Percentiles rank a stretch among this genome's conserved stretches.
Conservation (phyloP, 116 monocot genomes). For the Posidonia oceanica region DNA sequence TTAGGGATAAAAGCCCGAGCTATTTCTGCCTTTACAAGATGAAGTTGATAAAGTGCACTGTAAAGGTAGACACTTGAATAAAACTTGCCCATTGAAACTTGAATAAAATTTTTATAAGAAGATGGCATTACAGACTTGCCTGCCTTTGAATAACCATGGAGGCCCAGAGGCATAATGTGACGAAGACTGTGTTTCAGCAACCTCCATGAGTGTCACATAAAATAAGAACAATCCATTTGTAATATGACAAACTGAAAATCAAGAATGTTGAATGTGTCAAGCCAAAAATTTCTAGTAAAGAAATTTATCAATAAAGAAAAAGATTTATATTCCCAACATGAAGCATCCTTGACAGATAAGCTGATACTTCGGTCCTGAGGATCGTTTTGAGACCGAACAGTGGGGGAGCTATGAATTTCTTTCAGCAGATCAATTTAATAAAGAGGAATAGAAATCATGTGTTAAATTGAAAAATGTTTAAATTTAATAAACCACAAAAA, state of each 20-base stretch:
- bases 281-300: no score
- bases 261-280: no score
- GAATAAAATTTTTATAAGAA: neutral
- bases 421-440: no score
- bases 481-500: no score
- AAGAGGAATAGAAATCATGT: no score
- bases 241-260: neutral
- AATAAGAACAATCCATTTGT: neutral
- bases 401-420: no score
- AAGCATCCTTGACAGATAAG: no score
- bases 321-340: no score
- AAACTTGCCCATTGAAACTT: neutral
- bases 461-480: no score
- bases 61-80: neutral
- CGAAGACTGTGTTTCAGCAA: neutral
- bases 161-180: slow-evolving; percentile 50
- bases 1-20: slow-evolving; percentile 70
- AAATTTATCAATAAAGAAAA: no score
- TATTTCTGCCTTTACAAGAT: slow-evolving; percentile 71
- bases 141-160: slow-evolving; percentile 82
- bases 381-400: no score
- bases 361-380: no score
- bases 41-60: slow-evolving; percentile 89
- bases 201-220: neutral
- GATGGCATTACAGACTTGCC: slow-evolving; percentile 28